Conservation (phyloP, 768 basidiomycete genomes). For the Hericium erinaceus region DNA sequence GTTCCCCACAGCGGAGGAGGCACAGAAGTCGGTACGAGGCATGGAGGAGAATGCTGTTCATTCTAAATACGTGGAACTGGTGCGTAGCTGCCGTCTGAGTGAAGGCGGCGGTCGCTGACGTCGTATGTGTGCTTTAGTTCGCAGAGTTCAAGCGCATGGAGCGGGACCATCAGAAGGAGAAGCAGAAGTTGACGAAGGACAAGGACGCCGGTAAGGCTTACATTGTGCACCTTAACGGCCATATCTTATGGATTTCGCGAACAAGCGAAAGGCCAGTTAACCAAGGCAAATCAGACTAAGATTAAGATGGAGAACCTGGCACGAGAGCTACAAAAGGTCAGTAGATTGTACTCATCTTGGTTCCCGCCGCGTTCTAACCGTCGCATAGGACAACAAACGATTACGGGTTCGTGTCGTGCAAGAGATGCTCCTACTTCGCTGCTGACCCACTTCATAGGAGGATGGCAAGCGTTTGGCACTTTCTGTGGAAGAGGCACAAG, state of each 20-base stretch:
- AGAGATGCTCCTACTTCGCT: constrained; percentile 21
- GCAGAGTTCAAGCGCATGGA: constrained; percentile 82
- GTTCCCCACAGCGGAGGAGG: constrained; percentile 63
- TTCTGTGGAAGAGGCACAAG: constrained; percentile 80
- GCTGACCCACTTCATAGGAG: constrained; percentile 41
- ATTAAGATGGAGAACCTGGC: constrained; percentile 86
- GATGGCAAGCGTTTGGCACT: constrained; percentile 74
- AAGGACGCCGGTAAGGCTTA: constrained; percentile 66
- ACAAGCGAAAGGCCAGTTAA: constrained; percentile 68
- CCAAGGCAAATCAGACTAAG: constrained; percentile 84
- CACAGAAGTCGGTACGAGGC: constrained; percentile 76
- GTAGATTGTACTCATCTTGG: neutral
- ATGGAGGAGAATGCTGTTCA: constrained; percentile 78
- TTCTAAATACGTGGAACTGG: constrained; percentile 82
- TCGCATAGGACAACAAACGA: constrained; percentile 73
- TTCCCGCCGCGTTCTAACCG: neutral
- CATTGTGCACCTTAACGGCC: constrained; percentile 5
- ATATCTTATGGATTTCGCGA: constrained; percentile 12
- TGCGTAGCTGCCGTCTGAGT: constrained; percentile 23
- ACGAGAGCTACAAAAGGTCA: constrained; percentile 81
- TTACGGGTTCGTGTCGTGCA: constrained; percentile 46
- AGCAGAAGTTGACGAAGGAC: constrained; percentile 84
- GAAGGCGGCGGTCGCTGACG: neutral
- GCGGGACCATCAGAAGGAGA: constrained; percentile 85
- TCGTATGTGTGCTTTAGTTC: constrained; percentile 41